These are phyloP conservation scores for Colletotrichum neosansevieriae DNA, from an alignment of 2,329 filamentous ascomycete species.

Conservation along the genomic window DNA sequence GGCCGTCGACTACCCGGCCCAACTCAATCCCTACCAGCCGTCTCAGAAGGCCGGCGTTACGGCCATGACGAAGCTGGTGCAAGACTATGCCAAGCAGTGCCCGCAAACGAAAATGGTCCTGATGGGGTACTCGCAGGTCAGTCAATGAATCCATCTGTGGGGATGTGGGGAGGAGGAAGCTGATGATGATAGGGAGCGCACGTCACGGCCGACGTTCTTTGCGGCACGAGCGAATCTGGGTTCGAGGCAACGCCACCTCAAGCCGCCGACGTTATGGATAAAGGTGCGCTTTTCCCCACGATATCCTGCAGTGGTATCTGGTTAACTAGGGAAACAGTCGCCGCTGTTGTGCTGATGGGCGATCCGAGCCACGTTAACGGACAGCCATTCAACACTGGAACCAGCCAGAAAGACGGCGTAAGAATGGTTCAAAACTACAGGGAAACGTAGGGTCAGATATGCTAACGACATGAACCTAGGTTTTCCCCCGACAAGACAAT, in stretches of 20 bases:
- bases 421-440: constrained; percentile 32
- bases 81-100: constrained; percentile 50
- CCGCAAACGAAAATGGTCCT: constrained; percentile 55
- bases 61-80: constrained; percentile 48
- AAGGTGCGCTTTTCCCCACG: constrained; percentile 38
- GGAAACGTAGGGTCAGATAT: neutral
- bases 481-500: constrained; percentile 51
- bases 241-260: constrained; percentile 46
- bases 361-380: constrained; percentile 55
- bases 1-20: constrained; percentile 55
- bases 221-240: constrained; percentile 49
- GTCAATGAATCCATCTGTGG: constrained; percentile 21
- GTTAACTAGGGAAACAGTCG: constrained; percentile 45
- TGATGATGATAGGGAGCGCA: constrained; percentile 51
- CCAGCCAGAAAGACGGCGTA: constrained; percentile 53
- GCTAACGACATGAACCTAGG: constrained; percentile 41
- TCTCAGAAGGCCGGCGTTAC: constrained; percentile 49
- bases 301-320: neutral
- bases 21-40: constrained; percentile 48
- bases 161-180: constrained; percentile 37
- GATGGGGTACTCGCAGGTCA: constrained; percentile 56
- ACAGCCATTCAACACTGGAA: constrained; percentile 51
- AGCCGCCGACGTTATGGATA: constrained; percentile 47
- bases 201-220: constrained; percentile 52
- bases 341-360: constrained; percentile 55